phyloP scores from a whole-genome alignment of 2,329 filamentous ascomycete species.

The Westerdykella sp. region DNA sequence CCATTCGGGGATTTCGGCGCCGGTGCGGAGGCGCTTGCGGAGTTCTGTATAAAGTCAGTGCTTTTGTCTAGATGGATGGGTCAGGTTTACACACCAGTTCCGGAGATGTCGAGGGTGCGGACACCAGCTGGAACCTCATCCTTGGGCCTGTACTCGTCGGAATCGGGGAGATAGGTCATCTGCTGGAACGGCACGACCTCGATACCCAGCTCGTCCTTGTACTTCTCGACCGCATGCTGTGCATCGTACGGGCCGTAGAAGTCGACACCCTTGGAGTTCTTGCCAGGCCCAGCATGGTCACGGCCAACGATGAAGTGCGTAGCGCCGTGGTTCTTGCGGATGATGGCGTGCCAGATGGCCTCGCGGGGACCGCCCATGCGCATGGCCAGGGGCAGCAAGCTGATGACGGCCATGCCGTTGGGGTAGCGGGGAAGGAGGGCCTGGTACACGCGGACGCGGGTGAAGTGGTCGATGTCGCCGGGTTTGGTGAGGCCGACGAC shows the following conservation, averaged over 20 bases:
- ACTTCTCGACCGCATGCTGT: conserved; percentile 92
- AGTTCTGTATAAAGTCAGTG: conserved; percentile 62
- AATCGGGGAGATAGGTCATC: conserved; percentile 98
- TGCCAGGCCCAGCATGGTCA: conserved; percentile 95
- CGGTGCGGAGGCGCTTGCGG: conserved; percentile 80
- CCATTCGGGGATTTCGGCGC: conserved; percentile 95
- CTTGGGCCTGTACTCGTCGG: conserved; percentile 90
- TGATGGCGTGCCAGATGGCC: conserved; percentile 99
- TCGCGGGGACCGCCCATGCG: conserved; percentile 98
- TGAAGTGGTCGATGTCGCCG: conserved; percentile 99
- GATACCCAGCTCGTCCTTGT: conserved; percentile 93
- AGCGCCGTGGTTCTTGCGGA: conserved; percentile 98
- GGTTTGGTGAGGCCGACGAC: conserved; percentile 98
- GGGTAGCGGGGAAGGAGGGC: conserved; percentile 93
- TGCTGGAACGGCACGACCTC: conserved; percentile 99
- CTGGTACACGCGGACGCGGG: conserved; percentile 97
- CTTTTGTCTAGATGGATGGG: not conserved
- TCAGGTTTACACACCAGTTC: conserved; percentile 37
- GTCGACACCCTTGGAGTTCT: conserved; percentile 94
- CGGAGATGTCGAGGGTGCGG: conserved; percentile 60
- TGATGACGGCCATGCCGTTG: conserved; percentile 97
- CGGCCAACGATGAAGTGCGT: conserved; percentile 99
- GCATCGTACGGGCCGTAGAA: conserved; percentile 99
- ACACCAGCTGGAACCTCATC: conserved; percentile 80
- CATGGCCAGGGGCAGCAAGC: conserved; percentile 93